phyloP scores from a whole-genome alignment of 148 eudicot species.

The Rhododendron ovatum region DNA sequence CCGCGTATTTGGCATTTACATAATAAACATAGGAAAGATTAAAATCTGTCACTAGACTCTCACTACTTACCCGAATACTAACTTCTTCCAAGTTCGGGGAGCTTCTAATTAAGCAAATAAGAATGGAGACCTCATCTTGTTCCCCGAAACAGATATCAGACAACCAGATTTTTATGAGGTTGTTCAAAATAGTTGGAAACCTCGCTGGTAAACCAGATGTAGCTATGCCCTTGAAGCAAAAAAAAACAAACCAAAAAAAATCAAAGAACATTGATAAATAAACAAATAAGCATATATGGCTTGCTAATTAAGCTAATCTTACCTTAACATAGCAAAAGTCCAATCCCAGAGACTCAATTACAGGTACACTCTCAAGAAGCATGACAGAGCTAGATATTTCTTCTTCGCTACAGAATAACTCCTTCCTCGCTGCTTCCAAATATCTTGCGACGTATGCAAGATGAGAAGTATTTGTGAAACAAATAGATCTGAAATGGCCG shows the following conservation, averaged over 20 bases:
- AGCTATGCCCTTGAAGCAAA: not conserved
- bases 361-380: not conserved
- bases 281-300: not conserved
- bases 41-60: too few species aligned
- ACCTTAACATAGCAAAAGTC: not conserved
- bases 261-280: not conserved
- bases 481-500: too few species aligned
- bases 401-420: too few species aligned
- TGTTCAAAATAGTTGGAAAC: not conserved
- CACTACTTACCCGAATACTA: too few species aligned
- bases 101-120: too few species aligned
- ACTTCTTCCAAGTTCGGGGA: too few species aligned
- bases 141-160: not conserved
- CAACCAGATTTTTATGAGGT: not conserved
- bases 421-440: too few species aligned
- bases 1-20: too few species aligned
- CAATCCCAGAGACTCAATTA: not conserved
- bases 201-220: not conserved
- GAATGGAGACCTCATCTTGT: not conserved
- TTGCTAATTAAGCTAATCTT: not conserved
- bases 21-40: too few species aligned
- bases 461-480: slow-evolving; percentile 1
- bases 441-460: not conserved
- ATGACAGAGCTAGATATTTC: too few species aligned
- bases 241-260: not conserved